phyloP scores from a whole-genome alignment of 805 yeast genomes.

The Saccharomycopsis olivae region DNA sequence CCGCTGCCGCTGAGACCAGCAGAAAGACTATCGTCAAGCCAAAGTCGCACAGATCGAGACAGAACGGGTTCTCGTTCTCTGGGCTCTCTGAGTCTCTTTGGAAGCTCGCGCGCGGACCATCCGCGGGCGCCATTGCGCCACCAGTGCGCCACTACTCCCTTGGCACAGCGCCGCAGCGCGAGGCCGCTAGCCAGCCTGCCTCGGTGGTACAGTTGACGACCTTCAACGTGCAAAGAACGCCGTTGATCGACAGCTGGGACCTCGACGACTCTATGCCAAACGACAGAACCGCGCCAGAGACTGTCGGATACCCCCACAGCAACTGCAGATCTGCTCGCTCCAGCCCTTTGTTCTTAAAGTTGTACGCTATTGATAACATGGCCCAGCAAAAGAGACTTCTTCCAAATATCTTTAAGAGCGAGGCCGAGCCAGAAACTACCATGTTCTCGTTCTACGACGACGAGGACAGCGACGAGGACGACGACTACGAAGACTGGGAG shows the following conservation, averaged over 20 bases:
- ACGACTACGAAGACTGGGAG: constrained; percentile 5
- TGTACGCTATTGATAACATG: constrained; percentile 18
- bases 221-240: constrained; percentile 12
- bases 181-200: too few species aligned
- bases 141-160: too few species aligned
- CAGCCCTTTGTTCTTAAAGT: constrained; percentile 12
- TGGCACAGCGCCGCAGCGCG: too few species aligned
- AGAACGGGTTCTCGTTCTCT: too few species aligned
- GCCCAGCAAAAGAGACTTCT: constrained; percentile 10
- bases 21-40: too few species aligned
- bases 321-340: constrained; percentile 13
- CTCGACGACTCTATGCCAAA: constrained; percentile 1
- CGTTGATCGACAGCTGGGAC: constrained; percentile 16
- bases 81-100: too few species aligned
- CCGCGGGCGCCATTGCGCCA: too few species aligned
- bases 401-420: constrained; percentile 17
- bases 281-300: neutral
- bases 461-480: constrained; percentile 4
- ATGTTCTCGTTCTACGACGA: constrained; percentile 1
- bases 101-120: too few species aligned
- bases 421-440: neutral
- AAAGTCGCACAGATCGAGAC: too few species aligned
- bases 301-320: neutral
- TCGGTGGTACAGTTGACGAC: constrained; percentile 9
- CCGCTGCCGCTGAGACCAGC: too few species aligned